Base-by-base conservation (phyloP, 768 basidiomycete genomes). In the Mycena alexandri region DNA sequence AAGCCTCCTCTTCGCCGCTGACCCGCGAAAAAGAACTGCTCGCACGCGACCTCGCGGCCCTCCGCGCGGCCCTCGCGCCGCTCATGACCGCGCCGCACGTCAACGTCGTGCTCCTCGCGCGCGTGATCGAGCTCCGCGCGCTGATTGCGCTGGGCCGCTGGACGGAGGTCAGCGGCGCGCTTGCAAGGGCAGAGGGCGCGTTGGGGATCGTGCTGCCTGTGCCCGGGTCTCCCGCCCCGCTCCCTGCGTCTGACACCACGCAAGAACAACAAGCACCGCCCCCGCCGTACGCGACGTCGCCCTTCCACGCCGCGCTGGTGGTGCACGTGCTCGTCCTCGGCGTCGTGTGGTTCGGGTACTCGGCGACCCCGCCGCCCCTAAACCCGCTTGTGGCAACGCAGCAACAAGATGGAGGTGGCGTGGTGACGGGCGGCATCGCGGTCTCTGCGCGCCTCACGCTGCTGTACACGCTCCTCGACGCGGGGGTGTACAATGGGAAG, bases 401-500 rank as follows among this genome's bases (percentile, higher is more conserved):
- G 11, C 22, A 29, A 14, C 33, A 36, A 22, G 36, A 12, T 12
- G 43, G 53, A 13, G 34, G 10, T 17, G 46, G 25, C 1, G 24
- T 1, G 14, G 25, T 52, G 14, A 77, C 78, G 0, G 91, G 91
- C 9, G 79, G 82, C 57, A 80, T 85, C 7, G 79, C 81, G 16
- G 83, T 87, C 0, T 80, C 85, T n/a, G 75, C 79, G 10, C 79
- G 92, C 21, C 77, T 93, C 38, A 80, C 84, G 42, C 81, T 82
- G 50, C 75, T 94, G 1, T 93, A 94, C 74, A 81, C 84, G n/a
- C 76, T 92, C 29, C 82, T 94, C 56, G 93, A 94, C 72, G 79
- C 84, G 1, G 88, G 86, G 13, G 65, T 71, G 33, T 71, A 71
- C n/a, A 71, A 71, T 21, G 69, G 69, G 9, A 71, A 71, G 44